Evolutionary conservation across 2,329 filamentous ascomycete genomes (phyloP).

Genomic region (Diplocarpon rosae): DNA sequence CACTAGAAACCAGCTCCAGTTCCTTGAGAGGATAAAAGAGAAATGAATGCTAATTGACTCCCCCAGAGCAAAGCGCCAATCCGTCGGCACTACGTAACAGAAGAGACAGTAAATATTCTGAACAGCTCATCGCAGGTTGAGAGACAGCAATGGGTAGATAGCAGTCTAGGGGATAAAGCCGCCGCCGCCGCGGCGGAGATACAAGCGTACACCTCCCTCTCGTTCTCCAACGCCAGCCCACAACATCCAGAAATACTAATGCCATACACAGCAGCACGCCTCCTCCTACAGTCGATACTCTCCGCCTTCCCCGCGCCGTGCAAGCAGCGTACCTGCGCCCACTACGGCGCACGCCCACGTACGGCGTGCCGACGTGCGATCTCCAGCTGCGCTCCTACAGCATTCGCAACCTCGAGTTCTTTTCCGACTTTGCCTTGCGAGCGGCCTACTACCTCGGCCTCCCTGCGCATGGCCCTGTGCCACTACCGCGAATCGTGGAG

Average conservation of each 20-base stretch:
- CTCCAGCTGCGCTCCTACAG: slow-evolving; percentile 89
- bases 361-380: slow-evolving; percentile 77
- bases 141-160: slow-evolving; percentile 1
- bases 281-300: background rate
- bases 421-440: slow-evolving; percentile 85
- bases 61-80: background rate
- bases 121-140: background rate
- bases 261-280: background rate
- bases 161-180: background rate
- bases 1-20: background rate
- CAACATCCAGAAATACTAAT: background rate
- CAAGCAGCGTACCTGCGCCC: slow-evolving; percentile 81
- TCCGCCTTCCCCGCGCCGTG: slow-evolving; percentile 60
- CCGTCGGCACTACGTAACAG: slow-evolving; percentile 1
- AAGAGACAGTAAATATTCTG: background rate
- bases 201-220: background rate
- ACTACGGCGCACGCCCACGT: slow-evolving; percentile 60
- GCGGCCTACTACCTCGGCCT: slow-evolving; percentile 90
- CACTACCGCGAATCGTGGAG: slow-evolving; percentile 76
- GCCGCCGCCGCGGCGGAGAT: background rate
- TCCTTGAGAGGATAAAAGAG: background rate
- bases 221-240: background rate
- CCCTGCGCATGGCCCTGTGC: slow-evolving; percentile 73
- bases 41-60: slow-evolving; percentile 1
- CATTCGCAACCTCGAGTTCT: slow-evolving; percentile 84